Base-by-base conservation (phyloP, 2,329 filamentous ascomycete species). In the Aspergillus chevalieri region DNA sequence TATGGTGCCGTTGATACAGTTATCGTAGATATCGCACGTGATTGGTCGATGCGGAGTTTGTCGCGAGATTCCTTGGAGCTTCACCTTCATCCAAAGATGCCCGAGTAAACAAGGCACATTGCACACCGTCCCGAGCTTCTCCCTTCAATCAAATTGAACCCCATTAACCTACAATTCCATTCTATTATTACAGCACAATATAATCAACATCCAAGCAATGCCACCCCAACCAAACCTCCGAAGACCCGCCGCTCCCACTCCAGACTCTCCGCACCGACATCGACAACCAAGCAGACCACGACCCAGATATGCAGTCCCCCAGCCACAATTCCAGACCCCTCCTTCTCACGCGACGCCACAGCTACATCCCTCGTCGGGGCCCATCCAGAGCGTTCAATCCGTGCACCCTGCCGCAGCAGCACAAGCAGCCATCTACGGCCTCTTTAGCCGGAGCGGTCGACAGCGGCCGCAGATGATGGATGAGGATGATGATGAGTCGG, bases 321-420 rank as follows among this genome's bases (percentile, higher is more conserved):
- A 49, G 9, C 30, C 55, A 2, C 65, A 68, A 48, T 68, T 65
- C 46, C 63, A 65, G 15, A 68, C 65, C 8, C 65, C 65, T 8
- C 64, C 65, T 1, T 54, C 64, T 8, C 59, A 60, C 26, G 57
- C 55, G 14, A 62, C 60, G 12, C 65, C 61, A 8, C 61, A 61
- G 22, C 53, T 57, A 8, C 57, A 54, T 42, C 59, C 59, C 3
- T 64, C 65, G 9, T 62, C 64, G 42, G 62, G 45, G n/a, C 59
- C 48, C 17, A 60, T 60, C 8, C 53, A 56, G 15, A 54, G 55
- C 9, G 45, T 58, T 24, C 60, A 59, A 7, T 54, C 62, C 1
- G 53, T 48, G 7, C 52, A 65, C 6, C 47, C 54, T 15, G 50
- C 54, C 21, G 49, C 57, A 3, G 50, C 51, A 8, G 56, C 61